These are phyloP conservation scores for Hypoxylon rubiginosum DNA, from an alignment of 2,329 filamentous ascomycete species.

Conservation along the genomic window DNA sequence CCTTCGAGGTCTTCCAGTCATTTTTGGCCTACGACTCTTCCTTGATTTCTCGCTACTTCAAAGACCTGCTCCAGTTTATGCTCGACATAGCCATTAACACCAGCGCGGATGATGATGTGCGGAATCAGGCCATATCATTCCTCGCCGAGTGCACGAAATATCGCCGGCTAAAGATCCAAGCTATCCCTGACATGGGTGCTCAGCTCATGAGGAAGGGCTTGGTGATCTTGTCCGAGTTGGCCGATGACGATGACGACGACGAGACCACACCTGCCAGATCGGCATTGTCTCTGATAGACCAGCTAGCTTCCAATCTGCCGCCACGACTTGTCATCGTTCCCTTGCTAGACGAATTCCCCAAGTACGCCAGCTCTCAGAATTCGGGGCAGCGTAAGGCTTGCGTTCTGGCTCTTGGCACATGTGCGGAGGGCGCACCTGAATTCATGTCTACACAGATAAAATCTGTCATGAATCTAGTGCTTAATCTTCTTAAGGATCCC, in stretches of 20 bases:
- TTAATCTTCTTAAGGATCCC: conserved; percentile 86
- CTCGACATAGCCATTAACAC: conserved; percentile 85
- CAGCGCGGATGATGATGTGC: conserved; percentile 83
- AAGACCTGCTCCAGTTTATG: conserved; percentile 94
- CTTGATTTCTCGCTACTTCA: conserved; percentile 86
- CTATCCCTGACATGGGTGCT: conserved; percentile 84
- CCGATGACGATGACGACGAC: conserved; percentile 83
- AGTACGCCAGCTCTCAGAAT: conserved; percentile 81
- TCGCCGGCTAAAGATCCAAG: conserved; percentile 95
- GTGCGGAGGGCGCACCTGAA: conserved; percentile 95
- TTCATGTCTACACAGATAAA: conserved; percentile 95
- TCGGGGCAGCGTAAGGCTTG: conserved; percentile 88
- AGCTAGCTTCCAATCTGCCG: conserved; percentile 87
- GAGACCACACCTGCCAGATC: conserved; percentile 88
- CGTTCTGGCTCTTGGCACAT: conserved; percentile 92
- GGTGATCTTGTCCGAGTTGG: conserved; percentile 90
- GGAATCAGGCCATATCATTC: conserved; percentile 92
- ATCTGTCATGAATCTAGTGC: conserved; percentile 85
- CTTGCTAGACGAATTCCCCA: conserved; percentile 85
- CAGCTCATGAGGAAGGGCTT: conserved; percentile 89
- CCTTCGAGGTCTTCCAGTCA: conserved; percentile 97
- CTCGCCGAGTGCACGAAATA: conserved; percentile 92
- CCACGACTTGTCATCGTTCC: conserved; percentile 95
- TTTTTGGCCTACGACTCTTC: conserved; percentile 90
- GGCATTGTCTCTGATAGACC: conserved; percentile 88